Conservation (phyloP, 306 rosid genomes). For the Fagus crenata region DNA sequence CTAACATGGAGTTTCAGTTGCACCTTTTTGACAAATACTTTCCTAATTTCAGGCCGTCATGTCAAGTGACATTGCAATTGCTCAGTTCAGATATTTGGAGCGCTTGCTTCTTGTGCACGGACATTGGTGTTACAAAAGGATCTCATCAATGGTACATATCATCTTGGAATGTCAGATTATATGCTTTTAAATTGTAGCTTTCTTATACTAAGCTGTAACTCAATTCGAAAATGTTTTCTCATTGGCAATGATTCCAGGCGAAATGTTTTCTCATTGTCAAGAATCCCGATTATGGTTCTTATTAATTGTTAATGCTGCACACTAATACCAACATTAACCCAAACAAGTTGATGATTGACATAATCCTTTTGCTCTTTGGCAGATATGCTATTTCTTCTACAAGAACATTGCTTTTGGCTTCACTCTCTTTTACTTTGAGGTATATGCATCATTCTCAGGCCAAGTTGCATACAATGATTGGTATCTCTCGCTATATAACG, state of each 20-base stretch:
- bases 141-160: conserved; percentile 78
- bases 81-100: conserved; percentile 87
- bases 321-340: not conserved
- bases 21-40: conserved; percentile 7
- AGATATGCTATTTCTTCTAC: conserved; percentile 98
- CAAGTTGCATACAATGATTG: conserved; percentile 85
- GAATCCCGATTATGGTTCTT: not conserved
- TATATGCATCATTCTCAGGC: conserved; percentile 86
- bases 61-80: conserved; percentile 97
- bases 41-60: conserved; percentile 76
- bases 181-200: not conserved
- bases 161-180: conserved; percentile 12
- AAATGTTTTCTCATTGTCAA: too few species aligned
- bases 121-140: conserved; percentile 99
- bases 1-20: conserved; percentile 13
- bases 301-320: not conserved
- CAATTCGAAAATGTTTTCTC: not conserved
- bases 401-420: conserved; percentile 88
- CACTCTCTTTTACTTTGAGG: conserved; percentile 80
- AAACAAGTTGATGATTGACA: conserved; percentile 22
- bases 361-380: conserved; percentile 34
- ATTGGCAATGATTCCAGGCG: too few species aligned
- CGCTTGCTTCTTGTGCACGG: conserved; percentile 97
- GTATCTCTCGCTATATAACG: conserved; percentile 80
- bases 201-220: not conserved